A percentile compares a stretch with the other conserved stretches of the same genome.
Evolutionary conservation across 2,329 filamentous ascomycete genomes (phyloP).

Genomic region (Massarina eburnea): DNA sequence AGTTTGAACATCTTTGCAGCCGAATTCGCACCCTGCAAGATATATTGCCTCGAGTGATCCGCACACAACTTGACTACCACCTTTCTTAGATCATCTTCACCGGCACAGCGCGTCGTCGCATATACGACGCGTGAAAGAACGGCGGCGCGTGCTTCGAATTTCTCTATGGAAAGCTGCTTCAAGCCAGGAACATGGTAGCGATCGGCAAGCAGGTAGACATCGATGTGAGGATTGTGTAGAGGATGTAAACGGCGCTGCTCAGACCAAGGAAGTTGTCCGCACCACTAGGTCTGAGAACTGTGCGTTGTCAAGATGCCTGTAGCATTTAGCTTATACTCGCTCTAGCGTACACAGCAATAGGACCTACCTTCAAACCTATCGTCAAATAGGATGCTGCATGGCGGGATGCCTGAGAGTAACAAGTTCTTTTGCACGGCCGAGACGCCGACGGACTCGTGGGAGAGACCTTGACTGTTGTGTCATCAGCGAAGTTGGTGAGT

Average conservation of each 20-base stretch:
- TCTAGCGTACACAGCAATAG: background rate
- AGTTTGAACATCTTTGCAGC: too few relatives aligned
- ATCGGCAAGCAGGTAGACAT: conserved; percentile 32
- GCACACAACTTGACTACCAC: too few relatives aligned
- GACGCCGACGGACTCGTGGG: conserved; percentile 1
- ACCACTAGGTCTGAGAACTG: conserved; percentile 32
- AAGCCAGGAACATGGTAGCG: conserved; percentile 29
- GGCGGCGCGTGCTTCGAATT: conserved; percentile 27
- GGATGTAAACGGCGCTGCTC: conserved; percentile 20
- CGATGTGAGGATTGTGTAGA: conserved; percentile 27
- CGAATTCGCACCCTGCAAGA: too few relatives aligned
- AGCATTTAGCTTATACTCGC: background rate
- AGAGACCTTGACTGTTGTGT: conserved; percentile 7
- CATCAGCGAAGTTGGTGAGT: conserved; percentile 10
- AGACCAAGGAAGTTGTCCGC: conserved; percentile 22
- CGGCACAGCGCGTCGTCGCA: too few relatives aligned
- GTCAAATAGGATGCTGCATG: conserved; percentile 7
- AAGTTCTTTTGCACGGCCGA: conserved; percentile 5
- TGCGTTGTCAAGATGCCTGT: conserved; percentile 14
- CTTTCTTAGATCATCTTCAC: too few relatives aligned
- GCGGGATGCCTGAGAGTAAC: conserved; percentile 1
- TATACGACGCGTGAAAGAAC: conserved; percentile 21
- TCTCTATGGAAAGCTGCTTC: conserved; percentile 25
- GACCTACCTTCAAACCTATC: conserved; percentile 9
- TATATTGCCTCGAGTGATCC: too few relatives aligned